These are phyloP conservation scores for Triadica sebifera DNA, from an alignment of 345 rosid genomes.

Conservation along the genomic window DNA sequence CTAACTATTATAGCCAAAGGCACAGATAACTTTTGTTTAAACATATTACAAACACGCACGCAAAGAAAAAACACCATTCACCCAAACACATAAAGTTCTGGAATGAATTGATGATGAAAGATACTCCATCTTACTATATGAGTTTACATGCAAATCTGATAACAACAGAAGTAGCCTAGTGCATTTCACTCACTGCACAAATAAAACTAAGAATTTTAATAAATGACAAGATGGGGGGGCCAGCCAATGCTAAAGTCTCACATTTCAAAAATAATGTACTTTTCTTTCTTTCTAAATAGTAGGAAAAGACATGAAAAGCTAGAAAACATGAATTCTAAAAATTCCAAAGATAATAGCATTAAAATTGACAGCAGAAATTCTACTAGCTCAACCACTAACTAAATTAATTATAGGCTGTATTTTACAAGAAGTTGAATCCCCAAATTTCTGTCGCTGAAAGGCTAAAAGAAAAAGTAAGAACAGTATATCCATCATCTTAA, in stretches of 20 bases:
- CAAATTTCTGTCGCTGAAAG: background rate
- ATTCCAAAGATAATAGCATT: background rate
- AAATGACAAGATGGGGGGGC: background rate
- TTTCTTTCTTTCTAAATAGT: background rate
- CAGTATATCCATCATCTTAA: background rate
- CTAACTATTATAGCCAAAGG: background rate
- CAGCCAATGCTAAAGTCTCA: background rate
- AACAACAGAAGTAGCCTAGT: background rate
- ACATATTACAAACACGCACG: background rate
- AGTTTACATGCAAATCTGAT: background rate
- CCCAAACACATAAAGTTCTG: background rate
- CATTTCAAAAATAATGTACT: background rate
- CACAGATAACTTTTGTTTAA: background rate
- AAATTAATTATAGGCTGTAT: background rate
- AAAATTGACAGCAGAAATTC: background rate
- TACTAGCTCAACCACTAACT: background rate
- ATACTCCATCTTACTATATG: background rate
- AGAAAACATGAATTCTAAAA: background rate
- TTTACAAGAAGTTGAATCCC: background rate
- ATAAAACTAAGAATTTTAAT: background rate
- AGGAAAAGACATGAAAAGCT: background rate
- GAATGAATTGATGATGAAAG: background rate
- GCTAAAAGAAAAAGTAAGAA: background rate
- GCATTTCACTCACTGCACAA: background rate
- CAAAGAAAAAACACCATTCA: background rate